Conservation (phyloP, 108 stramenopile genomes). For the Skeletonema menzelii region DNA sequence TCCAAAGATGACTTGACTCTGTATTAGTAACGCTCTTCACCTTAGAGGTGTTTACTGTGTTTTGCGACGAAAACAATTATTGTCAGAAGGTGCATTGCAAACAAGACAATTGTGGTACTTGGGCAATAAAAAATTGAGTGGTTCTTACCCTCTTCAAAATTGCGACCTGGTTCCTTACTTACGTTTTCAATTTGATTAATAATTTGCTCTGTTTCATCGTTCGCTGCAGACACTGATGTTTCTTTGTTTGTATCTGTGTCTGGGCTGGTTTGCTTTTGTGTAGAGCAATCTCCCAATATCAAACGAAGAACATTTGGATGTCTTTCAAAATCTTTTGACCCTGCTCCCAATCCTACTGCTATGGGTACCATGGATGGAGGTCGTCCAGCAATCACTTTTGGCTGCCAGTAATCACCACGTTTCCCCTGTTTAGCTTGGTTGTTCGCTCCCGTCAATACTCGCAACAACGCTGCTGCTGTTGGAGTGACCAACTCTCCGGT, state of each 20-base stretch:
- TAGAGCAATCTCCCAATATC: conserved; percentile 64
- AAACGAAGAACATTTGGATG: conserved; percentile 92
- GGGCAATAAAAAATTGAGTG: not conserved
- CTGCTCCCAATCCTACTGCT: conserved; percentile 86
- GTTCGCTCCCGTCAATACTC: conserved; percentile 57
- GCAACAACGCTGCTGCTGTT: conserved; percentile 87
- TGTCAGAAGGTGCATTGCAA: not conserved
- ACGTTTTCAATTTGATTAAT: conserved; percentile 13
- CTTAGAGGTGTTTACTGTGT: not conserved
- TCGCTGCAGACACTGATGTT: not conserved
- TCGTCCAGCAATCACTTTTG: conserved; percentile 48
- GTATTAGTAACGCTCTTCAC: not conserved
- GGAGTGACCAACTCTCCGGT: conserved; percentile 92
- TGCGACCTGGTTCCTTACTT: not conserved
- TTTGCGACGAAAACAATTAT: not conserved
- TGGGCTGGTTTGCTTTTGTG: not conserved
- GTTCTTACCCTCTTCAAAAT: conserved; percentile 29
- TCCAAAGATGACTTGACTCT: conserved; percentile 31
- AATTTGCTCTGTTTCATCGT: not conserved
- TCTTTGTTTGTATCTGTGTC: conserved; percentile 1
- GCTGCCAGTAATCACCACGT: conserved; percentile 5
- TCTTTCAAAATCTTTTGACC: conserved; percentile 88
- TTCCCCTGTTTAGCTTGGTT: not conserved
- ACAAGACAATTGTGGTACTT: not conserved
- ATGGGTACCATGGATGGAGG: conserved; percentile 75